A percentile compares a stretch with the other conserved stretches of the same genome.
Conservation (phyloP, 164 flowering plant species). For the Echeveria elegans region DNA sequence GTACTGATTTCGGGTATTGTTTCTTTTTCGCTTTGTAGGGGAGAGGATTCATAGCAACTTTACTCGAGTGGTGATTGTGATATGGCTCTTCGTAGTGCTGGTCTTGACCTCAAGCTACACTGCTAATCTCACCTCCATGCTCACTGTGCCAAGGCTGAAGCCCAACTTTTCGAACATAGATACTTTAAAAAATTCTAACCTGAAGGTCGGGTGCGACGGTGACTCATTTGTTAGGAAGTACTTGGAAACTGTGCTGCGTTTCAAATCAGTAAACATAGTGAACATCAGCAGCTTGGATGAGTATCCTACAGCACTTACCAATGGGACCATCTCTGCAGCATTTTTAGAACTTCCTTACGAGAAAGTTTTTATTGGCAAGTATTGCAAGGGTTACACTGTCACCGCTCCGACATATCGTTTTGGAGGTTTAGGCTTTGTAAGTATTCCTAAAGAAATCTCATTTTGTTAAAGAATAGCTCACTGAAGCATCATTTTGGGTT, state of each 20-base stretch:
- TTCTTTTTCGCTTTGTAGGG: slow-evolving; percentile 22
- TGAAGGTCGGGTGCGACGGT: slow-evolving; percentile 31
- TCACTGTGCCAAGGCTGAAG: slow-evolving; percentile 35
- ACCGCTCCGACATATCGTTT: slow-evolving; percentile 11
- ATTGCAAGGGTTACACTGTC: slow-evolving; percentile 27
- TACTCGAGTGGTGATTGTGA: slow-evolving; percentile 26
- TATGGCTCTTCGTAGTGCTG: slow-evolving; percentile 42
- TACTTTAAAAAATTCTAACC: slow-evolving; percentile 18
- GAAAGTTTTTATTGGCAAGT: slow-evolving; percentile 22
- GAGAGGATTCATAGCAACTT: slow-evolving; percentile 32
- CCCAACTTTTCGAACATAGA: slow-evolving; percentile 23
- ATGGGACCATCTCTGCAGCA: slow-evolving; percentile 27
- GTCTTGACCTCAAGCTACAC: slow-evolving; percentile 40
- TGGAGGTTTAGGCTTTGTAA: slow-evolving; percentile 32
- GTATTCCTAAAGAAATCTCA: not conserved
- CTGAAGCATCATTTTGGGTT: not conserved
- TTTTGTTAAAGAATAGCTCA: not conserved
- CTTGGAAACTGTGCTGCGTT: slow-evolving; percentile 19
- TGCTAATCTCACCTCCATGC: slow-evolving; percentile 47
- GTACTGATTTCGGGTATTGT: not conserved
- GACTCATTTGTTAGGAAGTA: slow-evolving; percentile 31
- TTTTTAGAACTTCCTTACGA: slow-evolving; percentile 34
- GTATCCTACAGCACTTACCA: slow-evolving; percentile 16
- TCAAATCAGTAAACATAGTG: slow-evolving; percentile 19
- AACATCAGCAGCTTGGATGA: slow-evolving; percentile 12